phyloP scores from a whole-genome alignment of 495 filamentous ascomycete species.

The Aspergillus sclerotiicarbonarius region DNA sequence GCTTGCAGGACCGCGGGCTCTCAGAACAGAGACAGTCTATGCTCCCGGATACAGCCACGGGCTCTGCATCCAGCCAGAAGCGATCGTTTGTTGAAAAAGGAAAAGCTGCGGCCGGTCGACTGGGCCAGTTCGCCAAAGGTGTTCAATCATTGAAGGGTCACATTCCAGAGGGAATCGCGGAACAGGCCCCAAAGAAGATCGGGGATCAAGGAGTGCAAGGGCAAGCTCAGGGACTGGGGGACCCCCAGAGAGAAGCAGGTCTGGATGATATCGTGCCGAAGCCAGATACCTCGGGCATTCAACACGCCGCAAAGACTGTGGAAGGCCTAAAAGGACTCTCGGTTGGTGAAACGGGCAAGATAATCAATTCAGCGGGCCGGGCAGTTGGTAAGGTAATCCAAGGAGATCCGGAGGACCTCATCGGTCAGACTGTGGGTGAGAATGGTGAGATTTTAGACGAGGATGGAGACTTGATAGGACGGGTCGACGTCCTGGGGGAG shows the following conservation, averaged over 20 bases:
- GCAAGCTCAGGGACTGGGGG: background rate
- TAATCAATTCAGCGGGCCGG: background rate
- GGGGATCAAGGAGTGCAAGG: background rate
- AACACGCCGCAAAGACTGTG: background rate
- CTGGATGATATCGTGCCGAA: background rate
- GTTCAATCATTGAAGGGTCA: background rate
- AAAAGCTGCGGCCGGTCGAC: background rate
- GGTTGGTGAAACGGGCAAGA: conserved; percentile 6
- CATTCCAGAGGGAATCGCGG: background rate
- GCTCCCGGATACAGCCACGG: background rate
- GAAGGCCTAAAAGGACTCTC: conserved; percentile 5
- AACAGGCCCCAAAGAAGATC: background rate
- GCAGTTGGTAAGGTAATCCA: conserved; percentile 19
- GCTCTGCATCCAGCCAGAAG: background rate
- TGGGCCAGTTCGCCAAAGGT: background rate
- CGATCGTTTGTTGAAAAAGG: background rate
- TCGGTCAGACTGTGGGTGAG: conserved; percentile 33
- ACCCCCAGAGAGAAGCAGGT: background rate
- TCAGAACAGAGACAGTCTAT: background rate
- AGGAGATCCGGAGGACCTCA: conserved; percentile 22
- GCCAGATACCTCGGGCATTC: no score
- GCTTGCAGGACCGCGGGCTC: background rate
- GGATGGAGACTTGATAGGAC: conserved; percentile 27
- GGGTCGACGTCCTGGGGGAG: conserved; percentile 15
- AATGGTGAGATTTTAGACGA: conserved; percentile 36